Conservation (phyloP, 371 early-diverging fungal species). For the Mucor circinelloides region DNA sequence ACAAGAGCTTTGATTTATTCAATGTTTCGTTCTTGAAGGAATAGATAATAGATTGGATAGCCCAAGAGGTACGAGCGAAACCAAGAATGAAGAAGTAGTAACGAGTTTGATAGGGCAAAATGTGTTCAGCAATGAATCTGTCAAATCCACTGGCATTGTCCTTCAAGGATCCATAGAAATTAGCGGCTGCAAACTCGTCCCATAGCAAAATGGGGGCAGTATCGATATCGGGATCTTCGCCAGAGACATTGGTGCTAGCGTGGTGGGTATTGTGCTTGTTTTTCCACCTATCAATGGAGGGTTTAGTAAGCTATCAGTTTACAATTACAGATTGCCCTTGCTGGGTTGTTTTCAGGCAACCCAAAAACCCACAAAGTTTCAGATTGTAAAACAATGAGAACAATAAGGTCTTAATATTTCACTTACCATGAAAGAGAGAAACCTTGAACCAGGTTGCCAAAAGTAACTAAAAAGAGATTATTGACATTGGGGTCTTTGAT, state of each 20-base stretch:
- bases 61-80: constrained; percentile 81
- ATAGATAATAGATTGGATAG: constrained; percentile 68
- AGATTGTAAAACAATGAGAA: neutral
- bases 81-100: constrained; percentile 81
- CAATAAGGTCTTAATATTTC: neutral
- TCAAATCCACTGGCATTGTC: constrained; percentile 45
- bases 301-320: constrained; percentile 16
- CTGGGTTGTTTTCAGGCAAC: neutral
- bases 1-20: constrained; percentile 51
- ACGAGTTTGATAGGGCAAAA: constrained; percentile 70
- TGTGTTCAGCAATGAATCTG: constrained; percentile 67
- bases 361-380: neutral
- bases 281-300: constrained; percentile 66
- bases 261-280: constrained; percentile 93
- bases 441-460: constrained; percentile 82
- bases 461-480: constrained; percentile 68
- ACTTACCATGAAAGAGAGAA: constrained; percentile 69
- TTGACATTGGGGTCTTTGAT: constrained; percentile 71
- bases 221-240: constrained; percentile 87
- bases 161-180: constrained; percentile 63
- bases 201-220: constrained; percentile 84
- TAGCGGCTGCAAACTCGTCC: constrained; percentile 84
- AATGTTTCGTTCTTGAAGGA: constrained; percentile 55
- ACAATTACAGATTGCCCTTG: neutral
- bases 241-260: constrained; percentile 81